These are phyloP conservation scores for Micromonas pusilla DNA, from an alignment of 139 green algal species.

Conservation along the genomic window DNA sequence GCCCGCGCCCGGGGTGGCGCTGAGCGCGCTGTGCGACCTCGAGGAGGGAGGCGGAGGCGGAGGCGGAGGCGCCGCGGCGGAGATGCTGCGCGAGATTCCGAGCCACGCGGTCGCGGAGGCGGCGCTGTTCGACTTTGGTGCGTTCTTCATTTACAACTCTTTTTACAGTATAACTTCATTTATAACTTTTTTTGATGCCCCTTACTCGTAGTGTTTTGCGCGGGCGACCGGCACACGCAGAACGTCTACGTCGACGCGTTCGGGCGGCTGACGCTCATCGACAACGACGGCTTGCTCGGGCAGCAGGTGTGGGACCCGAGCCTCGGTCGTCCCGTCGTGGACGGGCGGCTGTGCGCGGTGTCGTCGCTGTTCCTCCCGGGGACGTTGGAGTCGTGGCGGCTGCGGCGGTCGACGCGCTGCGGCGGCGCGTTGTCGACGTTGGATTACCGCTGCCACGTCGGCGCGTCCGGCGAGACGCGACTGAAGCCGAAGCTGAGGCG, in stretches of 20 bases:
- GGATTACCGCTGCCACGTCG: slow-evolving; percentile 3
- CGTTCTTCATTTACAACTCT: too few relatives aligned
- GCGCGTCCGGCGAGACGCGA: not conserved
- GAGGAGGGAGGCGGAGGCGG: too few relatives aligned
- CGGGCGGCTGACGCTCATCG: slow-evolving; percentile 1
- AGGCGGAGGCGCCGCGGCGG: too few relatives aligned
- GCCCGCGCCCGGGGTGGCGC: not conserved
- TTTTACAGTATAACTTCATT: too few relatives aligned
- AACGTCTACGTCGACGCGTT: slow-evolving; percentile 17
- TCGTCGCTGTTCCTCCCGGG: slow-evolving; percentile 1
- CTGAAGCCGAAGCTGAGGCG: not conserved
- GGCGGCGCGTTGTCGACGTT: not conserved
- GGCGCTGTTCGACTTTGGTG: slow-evolving; percentile 16
- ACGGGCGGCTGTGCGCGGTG: not conserved
- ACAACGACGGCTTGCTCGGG: slow-evolving; percentile 15
- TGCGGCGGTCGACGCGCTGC: not conserved
- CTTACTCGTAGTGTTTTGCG: too few relatives aligned
- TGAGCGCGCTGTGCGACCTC: not conserved
- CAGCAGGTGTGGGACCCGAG: not conserved
- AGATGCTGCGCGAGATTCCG: not conserved
- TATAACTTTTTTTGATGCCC: too few relatives aligned
- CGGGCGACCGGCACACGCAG: slow-evolving; percentile 15
- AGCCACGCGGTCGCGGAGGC: not conserved
- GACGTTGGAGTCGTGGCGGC: not conserved
- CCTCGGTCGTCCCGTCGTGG: too few relatives aligned